Conservation (phyloP, 495 filamentous ascomycete genomes). For the Emericellopsis terricola region DNA sequence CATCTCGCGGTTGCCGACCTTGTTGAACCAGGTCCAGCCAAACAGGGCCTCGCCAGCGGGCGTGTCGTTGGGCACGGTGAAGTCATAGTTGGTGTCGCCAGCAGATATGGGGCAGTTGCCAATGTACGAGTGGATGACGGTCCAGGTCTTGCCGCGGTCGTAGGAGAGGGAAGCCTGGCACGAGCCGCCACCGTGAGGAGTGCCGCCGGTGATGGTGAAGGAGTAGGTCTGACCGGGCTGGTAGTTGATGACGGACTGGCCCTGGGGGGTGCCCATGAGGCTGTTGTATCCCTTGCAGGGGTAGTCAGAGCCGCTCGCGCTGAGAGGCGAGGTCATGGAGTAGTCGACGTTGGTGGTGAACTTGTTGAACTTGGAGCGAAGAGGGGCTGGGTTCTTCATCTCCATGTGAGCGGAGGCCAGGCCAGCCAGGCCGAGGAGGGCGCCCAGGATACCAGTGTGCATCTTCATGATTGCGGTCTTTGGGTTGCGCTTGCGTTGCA, state of each 20-base stretch:
- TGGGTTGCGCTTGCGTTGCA: no score
- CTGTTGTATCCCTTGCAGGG: constrained; percentile 53
- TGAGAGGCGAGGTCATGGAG: constrained; percentile 40
- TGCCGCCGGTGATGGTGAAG: constrained; percentile 37
- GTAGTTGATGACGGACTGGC: constrained; percentile 27
- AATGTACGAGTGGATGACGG: constrained; percentile 46
- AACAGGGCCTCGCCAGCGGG: constrained; percentile 41
- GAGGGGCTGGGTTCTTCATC: constrained; percentile 36
- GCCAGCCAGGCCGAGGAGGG: constrained; percentile 7
- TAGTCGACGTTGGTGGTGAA: constrained; percentile 29
- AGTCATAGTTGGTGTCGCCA: constrained; percentile 25
- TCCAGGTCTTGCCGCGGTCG: constrained; percentile 41
- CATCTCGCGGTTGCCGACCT: constrained; percentile 47
- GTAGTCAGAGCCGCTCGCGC: constrained; percentile 27
- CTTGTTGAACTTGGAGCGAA: constrained; percentile 34
- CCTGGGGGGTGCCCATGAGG: constrained; percentile 27
- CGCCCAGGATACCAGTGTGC: background rate
- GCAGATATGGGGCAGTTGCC: constrained; percentile 37
- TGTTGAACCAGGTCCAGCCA: constrained; percentile 49
- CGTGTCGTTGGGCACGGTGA: constrained; percentile 44
- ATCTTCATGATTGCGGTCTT: background rate
- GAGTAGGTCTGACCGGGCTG: constrained; percentile 36
- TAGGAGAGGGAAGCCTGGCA: constrained; percentile 48
- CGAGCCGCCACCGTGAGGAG: constrained; percentile 42
- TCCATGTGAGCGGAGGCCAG: constrained; percentile 33